Evolutionary conservation across 148 eudicot genomes (phyloP).

Genomic region (Amaranthus palmeri): DNA sequence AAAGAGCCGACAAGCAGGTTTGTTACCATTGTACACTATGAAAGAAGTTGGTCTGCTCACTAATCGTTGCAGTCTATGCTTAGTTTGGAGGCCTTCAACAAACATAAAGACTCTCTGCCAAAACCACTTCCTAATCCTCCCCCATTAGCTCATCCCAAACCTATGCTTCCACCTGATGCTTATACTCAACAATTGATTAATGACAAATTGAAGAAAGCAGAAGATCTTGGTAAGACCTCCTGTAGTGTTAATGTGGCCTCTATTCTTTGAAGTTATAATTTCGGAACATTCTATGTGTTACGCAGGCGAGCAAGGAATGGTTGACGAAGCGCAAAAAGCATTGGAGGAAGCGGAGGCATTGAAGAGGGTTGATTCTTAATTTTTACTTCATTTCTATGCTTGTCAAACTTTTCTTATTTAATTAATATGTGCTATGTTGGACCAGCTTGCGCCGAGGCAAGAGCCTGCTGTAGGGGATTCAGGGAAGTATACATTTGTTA

Average conservation of each 20-base stretch:
- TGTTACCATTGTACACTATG: neutral
- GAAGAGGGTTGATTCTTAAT: slow-evolving; percentile 73
- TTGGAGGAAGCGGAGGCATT: slow-evolving; percentile 98
- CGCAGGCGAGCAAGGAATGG: slow-evolving; percentile 94
- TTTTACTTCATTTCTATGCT: neutral
- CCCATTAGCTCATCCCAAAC: too few relatives aligned
- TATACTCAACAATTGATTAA: too few relatives aligned
- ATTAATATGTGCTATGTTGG: slow-evolving; percentile 14
- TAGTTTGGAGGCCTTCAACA: slow-evolving; percentile 91
- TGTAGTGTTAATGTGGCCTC: neutral
- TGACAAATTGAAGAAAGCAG: too few relatives aligned
- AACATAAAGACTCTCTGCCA: slow-evolving; percentile 86
- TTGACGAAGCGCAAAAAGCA: slow-evolving; percentile 93
- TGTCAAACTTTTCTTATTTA: too few relatives aligned
- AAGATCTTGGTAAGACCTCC: too few relatives aligned
- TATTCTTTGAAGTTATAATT: neutral
- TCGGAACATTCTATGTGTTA: slow-evolving; percentile 13
- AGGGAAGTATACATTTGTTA: slow-evolving; percentile 74
- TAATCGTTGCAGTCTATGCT: slow-evolving; percentile 63
- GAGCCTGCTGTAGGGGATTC: slow-evolving; percentile 65
- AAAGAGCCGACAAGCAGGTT: slow-evolving; percentile 92
- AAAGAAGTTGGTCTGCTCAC: neutral
- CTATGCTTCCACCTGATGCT: too few relatives aligned
- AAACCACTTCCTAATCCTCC: slow-evolving; percentile 57
- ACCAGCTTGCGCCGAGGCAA: slow-evolving; percentile 70